phyloP scores from a whole-genome alignment of 257 asterid genomes.

The Nyctanthes arbortristis region DNA sequence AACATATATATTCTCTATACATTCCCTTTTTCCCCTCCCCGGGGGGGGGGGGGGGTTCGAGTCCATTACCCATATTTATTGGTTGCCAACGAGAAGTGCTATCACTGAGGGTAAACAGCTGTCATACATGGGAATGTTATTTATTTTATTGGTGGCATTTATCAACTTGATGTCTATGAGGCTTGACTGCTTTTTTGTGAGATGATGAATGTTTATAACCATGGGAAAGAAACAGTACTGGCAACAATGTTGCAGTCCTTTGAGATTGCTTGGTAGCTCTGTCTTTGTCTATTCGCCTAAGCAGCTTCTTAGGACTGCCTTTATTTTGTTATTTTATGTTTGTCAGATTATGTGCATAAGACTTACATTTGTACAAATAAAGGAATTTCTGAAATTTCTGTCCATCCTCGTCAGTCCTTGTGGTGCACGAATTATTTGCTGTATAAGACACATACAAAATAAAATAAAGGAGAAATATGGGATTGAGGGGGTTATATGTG shows the following conservation, averaged over 20 bases:
- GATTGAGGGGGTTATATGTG: neutral
- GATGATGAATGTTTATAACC: neutral
- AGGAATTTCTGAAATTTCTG: neutral
- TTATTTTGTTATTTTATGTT: neutral
- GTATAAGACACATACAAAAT: neutral
- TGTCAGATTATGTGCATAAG: neutral
- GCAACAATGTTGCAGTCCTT: neutral
- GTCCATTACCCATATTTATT: no score
- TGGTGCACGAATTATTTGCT: neutral
- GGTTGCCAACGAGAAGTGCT: neutral
- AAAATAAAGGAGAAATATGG: neutral
- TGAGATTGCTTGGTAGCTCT: neutral
- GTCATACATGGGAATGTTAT: neutral
- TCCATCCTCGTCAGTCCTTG: neutral
- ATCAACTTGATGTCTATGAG: neutral
- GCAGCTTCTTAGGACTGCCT: neutral
- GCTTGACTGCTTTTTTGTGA: neutral
- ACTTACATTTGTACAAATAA: neutral
- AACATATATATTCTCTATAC: no score
- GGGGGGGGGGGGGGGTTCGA: no score
- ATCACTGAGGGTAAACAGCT: neutral
- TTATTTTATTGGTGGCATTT: neutral
- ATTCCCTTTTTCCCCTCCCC: no score
- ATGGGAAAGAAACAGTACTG: neutral
- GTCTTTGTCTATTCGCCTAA: neutral